Base-by-base conservation (phyloP, 352 stramenopile genomes). In the Globisporangium spiculum region DNA sequence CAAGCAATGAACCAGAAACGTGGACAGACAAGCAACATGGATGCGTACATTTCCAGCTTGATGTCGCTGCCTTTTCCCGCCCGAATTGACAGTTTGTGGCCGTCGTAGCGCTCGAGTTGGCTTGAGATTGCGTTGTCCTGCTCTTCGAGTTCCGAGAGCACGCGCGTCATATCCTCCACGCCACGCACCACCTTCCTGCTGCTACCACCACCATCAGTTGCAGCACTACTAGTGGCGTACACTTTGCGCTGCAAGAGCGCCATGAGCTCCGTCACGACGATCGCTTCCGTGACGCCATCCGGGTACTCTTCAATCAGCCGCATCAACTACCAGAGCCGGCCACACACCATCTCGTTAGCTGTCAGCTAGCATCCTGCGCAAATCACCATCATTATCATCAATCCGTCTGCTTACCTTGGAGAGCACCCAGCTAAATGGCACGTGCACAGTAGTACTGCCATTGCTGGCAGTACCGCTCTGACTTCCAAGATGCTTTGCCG, bases 191-290 rank as follows among this genome's bases (percentile, higher is more conserved):
- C 38, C 72, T 77, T 59, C 72, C n/a, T 62, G 20, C 71, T 75
- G 3, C 38, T 60, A 7, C 34, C 60, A 5, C 26, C 64, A 12
- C 34, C 64, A 3, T 34, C 64, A 18, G n/a, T 34, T 27, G 9
- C 61, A 16, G 7, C 16, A 3, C 0, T 14, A 44, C 14, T 30
- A 16, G 26, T 64, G 1, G 26, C 26, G 41, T 63, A 44, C 48
- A 79, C 70, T 10, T 72, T 77, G 36, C 79, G 72, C 34, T 86
- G 58, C 0, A 91, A 60, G 38, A 77, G 69, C 59, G 73, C 69
- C 57, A 80, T 73, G 44, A 93, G 54, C 65, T 93, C 86, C 4
- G 82, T 91, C 22, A 91, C 46, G 22, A 90, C 69, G 12, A 92
- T 69, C 1, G 80, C 81, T 50, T 90, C 77, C 0, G 86, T 92